phyloP scores from a whole-genome alignment of 31 red algal genomes.

The Porphyra umbilicalis region DNA sequence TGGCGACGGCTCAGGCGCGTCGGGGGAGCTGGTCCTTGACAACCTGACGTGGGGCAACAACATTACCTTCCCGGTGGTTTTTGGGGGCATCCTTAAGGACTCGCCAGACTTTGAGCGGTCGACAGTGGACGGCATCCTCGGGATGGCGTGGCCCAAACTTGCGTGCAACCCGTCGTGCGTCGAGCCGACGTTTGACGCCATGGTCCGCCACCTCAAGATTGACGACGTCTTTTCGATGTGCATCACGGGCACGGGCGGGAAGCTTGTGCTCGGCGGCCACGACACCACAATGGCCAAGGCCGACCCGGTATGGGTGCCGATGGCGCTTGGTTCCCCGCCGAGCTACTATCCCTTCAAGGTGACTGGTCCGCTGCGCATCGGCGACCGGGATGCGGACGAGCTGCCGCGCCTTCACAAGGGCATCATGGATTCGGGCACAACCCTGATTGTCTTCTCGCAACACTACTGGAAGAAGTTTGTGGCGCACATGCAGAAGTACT shows the following conservation, averaged over 20 bases:
- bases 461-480: constrained; percentile 40
- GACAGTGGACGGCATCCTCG: constrained; percentile 80
- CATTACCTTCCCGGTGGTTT: constrained; percentile 50
- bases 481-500: constrained; percentile 51
- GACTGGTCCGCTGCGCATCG: constrained; percentile 45
- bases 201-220: constrained; percentile 30
- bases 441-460: constrained; percentile 70
- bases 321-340: constrained; percentile 41
- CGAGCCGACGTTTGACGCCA: constrained; percentile 62
- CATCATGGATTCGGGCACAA: constrained; percentile 88
- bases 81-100: constrained; percentile 71
- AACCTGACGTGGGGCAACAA: constrained; percentile 43
- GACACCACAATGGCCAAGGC: constrained; percentile 35
- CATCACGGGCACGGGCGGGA: constrained; percentile 60
- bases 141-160: constrained; percentile 68
- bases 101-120: constrained; percentile 66
- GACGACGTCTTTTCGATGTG: constrained; percentile 73
- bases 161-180: constrained; percentile 83
- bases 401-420: constrained; percentile 36
- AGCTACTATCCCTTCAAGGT: constrained; percentile 65
- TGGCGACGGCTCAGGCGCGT: constrained; percentile 77
- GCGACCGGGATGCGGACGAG: constrained; percentile 20
- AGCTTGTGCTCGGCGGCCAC: constrained; percentile 70
- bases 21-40: constrained; percentile 69
- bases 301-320: constrained; percentile 52